Conservation (phyloP, 2,329 filamentous ascomycete species). For the Fusarium incarnatum region DNA sequence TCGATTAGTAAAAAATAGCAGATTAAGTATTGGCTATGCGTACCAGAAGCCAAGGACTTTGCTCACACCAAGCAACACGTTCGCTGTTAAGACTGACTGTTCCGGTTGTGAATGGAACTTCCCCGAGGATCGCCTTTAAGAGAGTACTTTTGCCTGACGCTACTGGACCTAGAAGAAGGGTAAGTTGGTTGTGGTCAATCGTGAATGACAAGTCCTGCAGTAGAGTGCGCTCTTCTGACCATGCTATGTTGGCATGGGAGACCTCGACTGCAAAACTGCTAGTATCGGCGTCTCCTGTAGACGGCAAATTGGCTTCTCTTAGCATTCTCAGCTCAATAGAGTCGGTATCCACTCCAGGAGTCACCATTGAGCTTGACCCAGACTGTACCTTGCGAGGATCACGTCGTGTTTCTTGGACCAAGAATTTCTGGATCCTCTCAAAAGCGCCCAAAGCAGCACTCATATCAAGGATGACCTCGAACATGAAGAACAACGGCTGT, state of each 20-base stretch:
- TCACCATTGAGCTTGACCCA: too few relatives aligned
- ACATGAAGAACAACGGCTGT: constrained; percentile 54
- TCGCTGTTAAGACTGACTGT: constrained; percentile 22
- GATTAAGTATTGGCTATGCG: background rate
- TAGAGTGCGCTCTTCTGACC: constrained; percentile 46
- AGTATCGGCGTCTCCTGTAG: too few relatives aligned
- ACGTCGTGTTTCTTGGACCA: constrained; percentile 43
- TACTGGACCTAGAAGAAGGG: constrained; percentile 57
- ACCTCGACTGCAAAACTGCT: constrained; percentile 18
- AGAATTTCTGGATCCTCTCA: constrained; percentile 55
- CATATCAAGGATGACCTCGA: constrained; percentile 53
- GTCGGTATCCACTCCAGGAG: background rate
- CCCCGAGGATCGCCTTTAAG: constrained; percentile 55
- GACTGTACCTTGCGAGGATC: constrained; percentile 41
- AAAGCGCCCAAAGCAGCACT: constrained; percentile 55
- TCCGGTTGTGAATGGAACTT: constrained; percentile 43
- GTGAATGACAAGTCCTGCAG: constrained; percentile 51
- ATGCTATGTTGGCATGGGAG: constrained; percentile 50
- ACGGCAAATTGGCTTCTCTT: background rate
- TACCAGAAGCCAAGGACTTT: constrained; percentile 52
- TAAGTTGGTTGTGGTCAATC: constrained; percentile 49
- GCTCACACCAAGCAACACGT: constrained; percentile 49
- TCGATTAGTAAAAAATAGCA: background rate
- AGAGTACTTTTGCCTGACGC: constrained; percentile 60
- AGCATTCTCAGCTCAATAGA: constrained; percentile 17